Evolutionary conservation across 1,139 yeast species (phyloP), one percentile per base, ranked within the genome.

Genomic region (Spencermartinsiella ligniputridi): DNA sequence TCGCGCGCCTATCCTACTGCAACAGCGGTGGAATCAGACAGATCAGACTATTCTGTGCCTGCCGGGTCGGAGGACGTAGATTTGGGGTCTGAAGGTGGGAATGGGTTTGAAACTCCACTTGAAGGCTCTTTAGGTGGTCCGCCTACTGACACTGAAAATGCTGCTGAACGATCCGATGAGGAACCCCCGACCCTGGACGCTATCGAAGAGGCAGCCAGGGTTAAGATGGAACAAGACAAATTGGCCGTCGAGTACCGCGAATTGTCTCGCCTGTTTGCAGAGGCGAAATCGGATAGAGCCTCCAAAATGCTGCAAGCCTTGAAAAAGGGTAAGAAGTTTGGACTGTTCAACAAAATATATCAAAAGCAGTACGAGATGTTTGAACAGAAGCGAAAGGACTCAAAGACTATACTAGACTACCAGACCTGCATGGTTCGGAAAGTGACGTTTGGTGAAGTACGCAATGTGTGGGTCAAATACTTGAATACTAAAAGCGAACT

Each of bases 401-500:
- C 40, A 37, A 19, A 46, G 39, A 29, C 50, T 47, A 27, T 38
- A 20, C 49, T 40, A 25, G 49, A 52, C 25, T 57, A 57, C 51
- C 54, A 58, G 40, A 39, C 52, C 12, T 40, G 48, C 17, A 52
- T 53, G 52, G 49, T 62, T 39, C 47, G 46, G 16, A 49, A 52
- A 19, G 57, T 51, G 18, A 47, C 65, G 4, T 43, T 40, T 9
- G 60, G 60, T 16, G 66, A 62, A 40, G 55, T 54, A 8, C 52
- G 54, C 29, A 56, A 57, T 42, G 52, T 55, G 3, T 61, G 66
- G 66, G 44, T 61, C 22, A 60, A 61, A 39, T 63, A 51, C 44
- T 35, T 45, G 47, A 53, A 58, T 27, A 50, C 48, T 18, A 53
- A 52, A 39, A 46, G 37, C 32, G 53, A 51, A 15, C 52, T 62